phyloP scores from a whole-genome alignment of 2,329 filamentous ascomycete species.

The Aspergillus flavus region DNA sequence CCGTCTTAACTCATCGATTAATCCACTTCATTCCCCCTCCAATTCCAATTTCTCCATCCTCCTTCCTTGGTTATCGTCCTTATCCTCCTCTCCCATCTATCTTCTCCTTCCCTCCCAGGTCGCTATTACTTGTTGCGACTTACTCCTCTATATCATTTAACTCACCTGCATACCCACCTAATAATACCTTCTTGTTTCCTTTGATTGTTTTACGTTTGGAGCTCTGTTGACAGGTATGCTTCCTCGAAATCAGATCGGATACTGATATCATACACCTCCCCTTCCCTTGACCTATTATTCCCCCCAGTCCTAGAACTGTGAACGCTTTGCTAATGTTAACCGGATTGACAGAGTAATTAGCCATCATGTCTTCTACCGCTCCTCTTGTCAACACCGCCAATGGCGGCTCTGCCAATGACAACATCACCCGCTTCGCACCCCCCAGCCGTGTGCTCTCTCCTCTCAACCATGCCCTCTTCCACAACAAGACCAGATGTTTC shows the following conservation, averaged over 20 bases:
- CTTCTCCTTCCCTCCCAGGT: slow-evolving; percentile 21
- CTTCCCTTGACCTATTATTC: not conserved
- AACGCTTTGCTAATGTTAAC: slow-evolving; percentile 13
- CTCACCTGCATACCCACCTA: slow-evolving; percentile 18
- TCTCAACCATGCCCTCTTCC: slow-evolving; percentile 89
- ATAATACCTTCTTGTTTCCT: slow-evolving; percentile 17
- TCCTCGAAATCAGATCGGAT: not conserved
- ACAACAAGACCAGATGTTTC: slow-evolving; percentile 99
- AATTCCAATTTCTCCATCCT: slow-evolving; percentile 19
- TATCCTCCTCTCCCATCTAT: slow-evolving; percentile 25
- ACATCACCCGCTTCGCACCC: slow-evolving; percentile 94
- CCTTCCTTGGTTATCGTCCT: slow-evolving; percentile 25
- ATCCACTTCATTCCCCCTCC: slow-evolving; percentile 13
- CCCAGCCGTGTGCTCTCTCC: slow-evolving; percentile 92
- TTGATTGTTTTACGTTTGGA: slow-evolving; percentile 16
- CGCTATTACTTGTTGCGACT: slow-evolving; percentile 12
- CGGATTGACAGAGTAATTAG: slow-evolving; percentile 22
- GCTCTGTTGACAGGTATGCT: slow-evolving; percentile 27
- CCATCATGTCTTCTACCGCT: slow-evolving; percentile 60
- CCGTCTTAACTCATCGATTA: slow-evolving; percentile 13
- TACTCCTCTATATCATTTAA: slow-evolving; percentile 15
- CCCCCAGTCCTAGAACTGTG: not conserved
- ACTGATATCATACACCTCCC: not conserved
- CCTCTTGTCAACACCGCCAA: slow-evolving; percentile 53
- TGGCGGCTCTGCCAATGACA: slow-evolving; percentile 82